Conservation (phyloP, 176 grass and related monocot species). For the Pharus latifolius region DNA sequence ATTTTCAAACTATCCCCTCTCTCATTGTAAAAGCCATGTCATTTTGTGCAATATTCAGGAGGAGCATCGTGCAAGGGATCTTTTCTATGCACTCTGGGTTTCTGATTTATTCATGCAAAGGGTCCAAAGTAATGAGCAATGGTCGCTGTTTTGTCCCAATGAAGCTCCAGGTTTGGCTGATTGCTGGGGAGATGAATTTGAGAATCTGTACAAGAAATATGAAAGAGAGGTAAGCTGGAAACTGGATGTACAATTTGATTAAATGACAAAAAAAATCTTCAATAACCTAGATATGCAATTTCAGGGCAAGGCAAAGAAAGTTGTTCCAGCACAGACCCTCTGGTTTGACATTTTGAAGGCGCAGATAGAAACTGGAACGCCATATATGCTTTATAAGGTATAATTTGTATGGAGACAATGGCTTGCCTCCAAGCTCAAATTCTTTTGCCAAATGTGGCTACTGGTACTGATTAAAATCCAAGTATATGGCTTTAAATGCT, state of each 20-base stretch:
- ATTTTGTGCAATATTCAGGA: conserved; percentile 38
- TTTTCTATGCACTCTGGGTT: conserved; percentile 87
- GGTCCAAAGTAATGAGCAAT: conserved; percentile 54
- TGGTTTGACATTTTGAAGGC: conserved; percentile 82
- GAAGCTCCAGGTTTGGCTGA: conserved; percentile 88
- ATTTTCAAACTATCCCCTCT: not conserved
- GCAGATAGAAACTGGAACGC: conserved; percentile 81
- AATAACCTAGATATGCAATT: not conserved
- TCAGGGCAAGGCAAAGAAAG: conserved; percentile 71
- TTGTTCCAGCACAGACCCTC: conserved; percentile 52
- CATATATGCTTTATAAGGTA: conserved; percentile 85
- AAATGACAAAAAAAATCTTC: not conserved
- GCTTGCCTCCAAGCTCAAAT: not conserved
- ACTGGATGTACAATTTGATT: not conserved
- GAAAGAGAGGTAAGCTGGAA: conserved; percentile 48
- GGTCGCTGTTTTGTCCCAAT: conserved; percentile 92
- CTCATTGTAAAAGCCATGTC: not conserved
- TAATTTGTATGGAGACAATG: not conserved
- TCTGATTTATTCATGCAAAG: conserved; percentile 94
- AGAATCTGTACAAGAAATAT: conserved; percentile 63
- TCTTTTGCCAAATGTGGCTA: not conserved
- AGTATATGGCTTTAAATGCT: not conserved
- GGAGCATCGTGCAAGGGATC: conserved; percentile 82
- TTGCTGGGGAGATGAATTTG: conserved; percentile 81
- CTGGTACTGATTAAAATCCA: not conserved